Evolutionary conservation across 352 stramenopile species (phyloP), one percentile per base, ranked within the genome.

Genomic region (Phytophthora pseudosyringae): DNA sequence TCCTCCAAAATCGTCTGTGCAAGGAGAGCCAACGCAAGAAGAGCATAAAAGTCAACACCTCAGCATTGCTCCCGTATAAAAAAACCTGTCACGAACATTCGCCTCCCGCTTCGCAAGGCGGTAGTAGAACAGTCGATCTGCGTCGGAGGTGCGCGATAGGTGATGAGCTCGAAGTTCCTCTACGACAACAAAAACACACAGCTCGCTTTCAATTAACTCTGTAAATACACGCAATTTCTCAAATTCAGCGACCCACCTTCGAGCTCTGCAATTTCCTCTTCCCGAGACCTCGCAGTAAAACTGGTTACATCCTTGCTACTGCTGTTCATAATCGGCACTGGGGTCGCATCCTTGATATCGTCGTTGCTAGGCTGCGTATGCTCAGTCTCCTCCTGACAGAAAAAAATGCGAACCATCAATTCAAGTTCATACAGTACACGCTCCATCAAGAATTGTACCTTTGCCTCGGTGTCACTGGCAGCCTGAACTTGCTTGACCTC

Each of bases 1-100:
- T 93, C 78, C 9, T 88, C 74, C 8, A 91, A 25, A 4, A 95
- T 60, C 2, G 80, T 72, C 81, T 91, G 46, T 28, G 35, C 32
- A 44, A 36, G 16, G 35, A 10, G 25, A 31, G 26, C 15, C 53
- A 36, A 31, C n/a, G 57, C 18, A 43, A 26, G 12, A 32, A 44
- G 16, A 36, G 18, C 2, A 33, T 3, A 18, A 49, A 16, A 4
- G 28, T 43, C 13, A 41, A 44, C 8, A 48, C 28, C 1, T 35
- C 13, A 47, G 15, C 39, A 41, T 11, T 13, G 28, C 48, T 25
- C 11, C 18, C 63, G 9, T 3, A 11, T 12, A 44, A 45, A 16
- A 54, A 28, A 55, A 33, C 1, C 16, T 5, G 16, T 4, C 6
- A 66, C 76, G 28, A 53, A 85, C 78, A 47, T 78, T 86, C 2